Base-by-base conservation (phyloP, 306 rosid genomes). In the Gastrolobium villosum region DNA sequence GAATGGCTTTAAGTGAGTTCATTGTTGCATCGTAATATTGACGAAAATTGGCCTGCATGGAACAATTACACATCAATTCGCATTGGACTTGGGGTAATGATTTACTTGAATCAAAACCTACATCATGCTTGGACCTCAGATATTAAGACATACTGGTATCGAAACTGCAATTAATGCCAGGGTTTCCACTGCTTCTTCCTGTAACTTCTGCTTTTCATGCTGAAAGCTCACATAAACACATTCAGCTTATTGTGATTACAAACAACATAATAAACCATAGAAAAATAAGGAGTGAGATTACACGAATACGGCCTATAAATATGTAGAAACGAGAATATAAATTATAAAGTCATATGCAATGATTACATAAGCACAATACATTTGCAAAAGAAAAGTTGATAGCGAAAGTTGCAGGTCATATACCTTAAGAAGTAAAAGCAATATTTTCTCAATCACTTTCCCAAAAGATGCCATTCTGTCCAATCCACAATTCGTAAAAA, bases 361-460 rank as follows among this genome's bases (percentile, higher is more conserved):
- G 32, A 34, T 43, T 31, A 28, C 59, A 55, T 46, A 73, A 60
- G 70, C 56, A 14, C 41, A 44, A 8, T 39, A 57, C 7, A 5
- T 60, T 28, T 15, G 7, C 60, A 34, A 35, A 75, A 59, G 60
- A 74, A 53, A 63, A 64, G 37, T 55, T 68, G 5, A 44, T 57
- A 55, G 28, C 9, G 59, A 54, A 54, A 55, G 9, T 55, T 78
- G 14, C 10, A 34, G 61, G 57, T 30, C 14, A 45, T 59, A n/a
- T 63, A 82, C 85, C 82, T 76, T 28, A 4, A 82, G 70, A 64
- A 76, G 5, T 54, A 9, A 26, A 45, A 77, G 79, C 52, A 76
- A 6, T 26, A 11, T n/a, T 35, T 31, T 3, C 70, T 62, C 37
- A 48, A 73, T 31, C 1, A 31, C 14, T 4, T 43, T 62, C 7